Evolutionary conservation across 208 protist species (phyloP).

Genomic region (Herpetomonas tarakana): DNA sequence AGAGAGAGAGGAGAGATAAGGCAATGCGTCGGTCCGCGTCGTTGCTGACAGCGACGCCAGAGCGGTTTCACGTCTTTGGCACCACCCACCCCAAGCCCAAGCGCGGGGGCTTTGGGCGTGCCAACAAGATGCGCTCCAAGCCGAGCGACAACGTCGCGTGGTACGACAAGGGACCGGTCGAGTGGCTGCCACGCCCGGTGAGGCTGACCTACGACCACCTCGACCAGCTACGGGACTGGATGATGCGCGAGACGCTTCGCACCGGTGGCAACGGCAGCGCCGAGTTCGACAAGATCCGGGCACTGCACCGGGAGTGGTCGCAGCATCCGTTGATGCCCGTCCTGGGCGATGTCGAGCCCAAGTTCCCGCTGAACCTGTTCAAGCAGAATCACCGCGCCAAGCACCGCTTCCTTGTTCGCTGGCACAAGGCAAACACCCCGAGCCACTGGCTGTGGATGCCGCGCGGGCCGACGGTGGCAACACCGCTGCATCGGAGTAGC

Average conservation of each 20-base stretch:
- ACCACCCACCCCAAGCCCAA: conserved; percentile 65
- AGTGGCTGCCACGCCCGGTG: conserved; percentile 88
- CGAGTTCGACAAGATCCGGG: conserved; percentile 72
- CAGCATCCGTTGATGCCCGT: conserved; percentile 86
- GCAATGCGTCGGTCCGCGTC: conserved; percentile 46
- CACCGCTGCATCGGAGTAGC: conserved; percentile 60
- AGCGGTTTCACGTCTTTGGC: conserved; percentile 68
- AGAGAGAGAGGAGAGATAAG: too few species aligned
- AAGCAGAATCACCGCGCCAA: conserved; percentile 89
- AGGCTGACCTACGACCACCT: conserved; percentile 78
- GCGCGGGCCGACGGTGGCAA: conserved; percentile 44
- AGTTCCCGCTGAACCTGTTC: conserved; percentile 87
- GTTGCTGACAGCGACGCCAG: conserved; percentile 61
- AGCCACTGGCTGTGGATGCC: conserved; percentile 88
- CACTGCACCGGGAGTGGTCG: conserved; percentile 84
- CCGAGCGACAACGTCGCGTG: conserved; percentile 88
- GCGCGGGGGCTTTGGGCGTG: conserved; percentile 65
- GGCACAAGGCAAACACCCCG: conserved; percentile 91
- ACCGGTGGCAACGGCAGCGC: conserved; percentile 19
- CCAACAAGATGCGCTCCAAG: conserved; percentile 87
- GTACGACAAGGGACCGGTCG: conserved; percentile 88
- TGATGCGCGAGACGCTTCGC: conserved; percentile 85
- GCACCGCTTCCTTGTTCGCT: conserved; percentile 76
- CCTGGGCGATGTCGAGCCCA: conserved; percentile 87
- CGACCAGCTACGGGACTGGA: conserved; percentile 82